These are phyloP conservation scores for Penicillium griseofulvum DNA, from an alignment of 2,329 filamentous ascomycete species.

Conservation along the genomic window DNA sequence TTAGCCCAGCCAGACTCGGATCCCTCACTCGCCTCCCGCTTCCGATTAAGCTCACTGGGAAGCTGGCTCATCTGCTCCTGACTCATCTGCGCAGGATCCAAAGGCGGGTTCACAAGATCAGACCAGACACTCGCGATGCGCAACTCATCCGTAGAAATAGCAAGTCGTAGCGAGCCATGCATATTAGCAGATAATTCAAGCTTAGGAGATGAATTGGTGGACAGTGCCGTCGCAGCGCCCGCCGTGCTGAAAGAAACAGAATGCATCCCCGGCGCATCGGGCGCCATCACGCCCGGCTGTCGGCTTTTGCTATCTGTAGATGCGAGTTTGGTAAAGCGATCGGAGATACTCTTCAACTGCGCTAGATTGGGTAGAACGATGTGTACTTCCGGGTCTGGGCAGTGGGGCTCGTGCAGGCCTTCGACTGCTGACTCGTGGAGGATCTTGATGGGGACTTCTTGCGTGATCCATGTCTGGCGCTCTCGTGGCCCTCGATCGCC, in stretches of 20 bases:
- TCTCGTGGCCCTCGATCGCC: slow-evolving; percentile 60
- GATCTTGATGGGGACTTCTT: slow-evolving; percentile 93
- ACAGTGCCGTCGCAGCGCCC: slow-evolving; percentile 21
- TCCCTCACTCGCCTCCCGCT: slow-evolving; percentile 62
- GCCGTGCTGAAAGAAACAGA: neutral
- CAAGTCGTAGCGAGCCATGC: slow-evolving; percentile 79
- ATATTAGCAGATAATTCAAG: slow-evolving; percentile 90
- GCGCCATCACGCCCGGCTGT: slow-evolving; percentile 13
- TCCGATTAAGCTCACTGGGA: slow-evolving; percentile 73
- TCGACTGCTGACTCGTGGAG: slow-evolving; percentile 81
- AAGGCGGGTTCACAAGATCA: slow-evolving; percentile 78
- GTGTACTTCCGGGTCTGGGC: slow-evolving; percentile 88
- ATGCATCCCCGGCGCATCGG: slow-evolving; percentile 29
- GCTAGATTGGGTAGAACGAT: slow-evolving; percentile 83
- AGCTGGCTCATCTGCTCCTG: slow-evolving; percentile 67
- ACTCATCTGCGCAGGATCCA: slow-evolving; percentile 75
- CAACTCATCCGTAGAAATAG: slow-evolving; percentile 78
- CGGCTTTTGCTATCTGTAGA: slow-evolving; percentile 32
- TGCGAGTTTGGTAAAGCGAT: slow-evolving; percentile 89
- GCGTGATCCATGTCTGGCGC: slow-evolving; percentile 87
- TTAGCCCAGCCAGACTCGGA: slow-evolving; percentile 83
- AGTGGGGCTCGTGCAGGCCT: slow-evolving; percentile 86
- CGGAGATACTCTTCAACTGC: slow-evolving; percentile 89
- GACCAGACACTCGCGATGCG: slow-evolving; percentile 84
- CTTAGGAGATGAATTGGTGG: slow-evolving; percentile 51